phyloP scores from a whole-genome alignment of 805 yeast genomes.

The Blastobotrys muscicola region DNA sequence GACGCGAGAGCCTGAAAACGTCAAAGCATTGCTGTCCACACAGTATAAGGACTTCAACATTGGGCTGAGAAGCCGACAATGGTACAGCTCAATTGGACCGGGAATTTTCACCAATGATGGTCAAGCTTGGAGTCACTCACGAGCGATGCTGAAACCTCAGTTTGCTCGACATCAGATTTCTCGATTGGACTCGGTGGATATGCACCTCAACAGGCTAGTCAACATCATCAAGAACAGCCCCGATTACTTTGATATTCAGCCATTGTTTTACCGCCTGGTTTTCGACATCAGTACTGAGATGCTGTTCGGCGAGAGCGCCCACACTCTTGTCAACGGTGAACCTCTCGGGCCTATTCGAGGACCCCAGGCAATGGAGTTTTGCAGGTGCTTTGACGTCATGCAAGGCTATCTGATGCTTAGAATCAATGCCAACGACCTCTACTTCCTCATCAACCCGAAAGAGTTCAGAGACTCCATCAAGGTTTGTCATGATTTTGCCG shows the following conservation, averaged over 20 bases:
- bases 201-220: slow-evolving; percentile 15
- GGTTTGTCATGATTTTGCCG: slow-evolving; percentile 28
- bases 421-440: slow-evolving; percentile 16
- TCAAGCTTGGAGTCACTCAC: slow-evolving; percentile 29
- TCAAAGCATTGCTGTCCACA: slow-evolving; percentile 17
- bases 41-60: slow-evolving; percentile 9
- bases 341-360: background rate
- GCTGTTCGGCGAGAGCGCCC: slow-evolving; percentile 25
- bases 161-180: slow-evolving; percentile 26
- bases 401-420: slow-evolving; percentile 7
- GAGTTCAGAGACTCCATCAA: slow-evolving; percentile 27
- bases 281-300: slow-evolving; percentile 29
- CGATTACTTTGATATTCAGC: slow-evolving; percentile 21
- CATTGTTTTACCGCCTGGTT: slow-evolving; percentile 25
- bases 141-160: slow-evolving; percentile 30
- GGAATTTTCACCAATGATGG: slow-evolving; percentile 31
- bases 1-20: background rate
- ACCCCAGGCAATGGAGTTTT: slow-evolving; percentile 18
- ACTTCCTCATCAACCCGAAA: slow-evolving; percentile 12
- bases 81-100: slow-evolving; percentile 16
- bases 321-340: slow-evolving; percentile 13
- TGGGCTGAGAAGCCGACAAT: background rate
- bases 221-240: slow-evolving; percentile 9
- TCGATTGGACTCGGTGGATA: slow-evolving; percentile 20
- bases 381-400: slow-evolving; percentile 15